These are phyloP conservation scores for Scutellaria barbata DNA, from an alignment of 257 asterid species.

Conservation along the genomic window DNA sequence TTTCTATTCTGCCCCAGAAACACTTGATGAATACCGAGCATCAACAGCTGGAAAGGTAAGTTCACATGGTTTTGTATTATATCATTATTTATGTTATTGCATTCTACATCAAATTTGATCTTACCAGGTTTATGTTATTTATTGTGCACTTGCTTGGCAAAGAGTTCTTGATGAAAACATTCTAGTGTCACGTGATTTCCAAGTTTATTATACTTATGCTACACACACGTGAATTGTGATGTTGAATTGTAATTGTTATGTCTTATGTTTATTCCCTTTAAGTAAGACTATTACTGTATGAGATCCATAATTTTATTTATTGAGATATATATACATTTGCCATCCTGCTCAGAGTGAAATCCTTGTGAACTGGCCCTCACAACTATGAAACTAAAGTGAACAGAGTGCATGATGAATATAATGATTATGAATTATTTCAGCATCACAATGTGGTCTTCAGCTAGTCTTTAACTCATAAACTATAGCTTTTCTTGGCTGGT, in stretches of 20 bases:
- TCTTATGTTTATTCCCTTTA: constrained; percentile 11
- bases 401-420: not conserved
- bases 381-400: not conserved
- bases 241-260: not conserved
- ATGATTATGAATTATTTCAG: not conserved
- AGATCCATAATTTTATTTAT: not conserved
- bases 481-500: not conserved
- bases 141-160: not conserved
- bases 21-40: constrained; percentile 81
- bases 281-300: constrained; percentile 9
- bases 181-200: constrained; percentile 2
- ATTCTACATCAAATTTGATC: not conserved
- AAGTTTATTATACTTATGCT: constrained; percentile 15
- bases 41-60: constrained; percentile 70
- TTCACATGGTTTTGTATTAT: constrained; percentile 22
- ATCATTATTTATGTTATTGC: constrained; percentile 7
- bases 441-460: constrained; percentile 2
- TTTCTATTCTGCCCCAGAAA: constrained; percentile 77
- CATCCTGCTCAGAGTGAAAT: not conserved
- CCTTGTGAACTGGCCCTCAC: not conserved
- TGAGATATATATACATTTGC: not conserved
- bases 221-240: constrained; percentile 5
- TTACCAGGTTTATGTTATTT: not conserved
- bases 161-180: constrained; percentile 15
- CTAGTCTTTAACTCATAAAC: constrained; percentile 8